These are phyloP conservation scores for Parathielavia appendiculata DNA, from an alignment of 495 filamentous ascomycete genomes.

Conservation along the genomic window DNA sequence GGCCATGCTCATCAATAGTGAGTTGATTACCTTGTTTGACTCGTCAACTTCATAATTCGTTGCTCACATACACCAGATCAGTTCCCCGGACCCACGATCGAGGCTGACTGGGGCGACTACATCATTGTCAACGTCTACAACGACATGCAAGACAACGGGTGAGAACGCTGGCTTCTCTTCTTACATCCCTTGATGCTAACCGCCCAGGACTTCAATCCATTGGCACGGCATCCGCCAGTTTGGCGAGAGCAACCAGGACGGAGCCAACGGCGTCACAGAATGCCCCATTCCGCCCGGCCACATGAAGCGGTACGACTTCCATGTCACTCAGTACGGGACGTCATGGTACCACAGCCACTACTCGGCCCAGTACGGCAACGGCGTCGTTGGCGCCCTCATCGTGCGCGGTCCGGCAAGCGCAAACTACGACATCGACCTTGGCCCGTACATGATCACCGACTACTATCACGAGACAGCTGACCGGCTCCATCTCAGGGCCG, in stretches of 20 bases:
- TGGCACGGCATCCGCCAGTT: constrained; percentile 50
- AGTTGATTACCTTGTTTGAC: neutral
- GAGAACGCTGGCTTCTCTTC: neutral
- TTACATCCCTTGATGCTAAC: neutral
- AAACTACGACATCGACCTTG: constrained; percentile 27
- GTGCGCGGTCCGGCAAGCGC: neutral
- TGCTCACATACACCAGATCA: constrained; percentile 10
- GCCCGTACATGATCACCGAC: constrained; percentile 45
- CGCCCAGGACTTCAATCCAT: constrained; percentile 41
- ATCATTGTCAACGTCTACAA: constrained; percentile 56
- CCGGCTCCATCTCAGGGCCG: constrained; percentile 21
- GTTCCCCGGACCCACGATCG: constrained; percentile 27
- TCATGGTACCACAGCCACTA: constrained; percentile 7
- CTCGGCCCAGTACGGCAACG: constrained; percentile 7
- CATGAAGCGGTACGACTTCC: constrained; percentile 21
- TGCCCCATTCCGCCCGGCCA: constrained; percentile 46
- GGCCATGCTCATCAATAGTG: constrained; percentile 44
- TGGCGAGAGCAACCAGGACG: constrained; percentile 31
- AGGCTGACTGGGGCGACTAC: constrained; percentile 54
- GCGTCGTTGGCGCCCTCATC: neutral
- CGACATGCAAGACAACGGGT: constrained; percentile 39
- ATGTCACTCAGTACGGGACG: constrained; percentile 1
- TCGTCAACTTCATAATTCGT: neutral
- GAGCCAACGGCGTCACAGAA: constrained; percentile 45
- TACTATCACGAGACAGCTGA: constrained; percentile 39